Conservation (phyloP, 2,329 filamentous ascomycete genomes). For the Cladosporium halotolerans region DNA sequence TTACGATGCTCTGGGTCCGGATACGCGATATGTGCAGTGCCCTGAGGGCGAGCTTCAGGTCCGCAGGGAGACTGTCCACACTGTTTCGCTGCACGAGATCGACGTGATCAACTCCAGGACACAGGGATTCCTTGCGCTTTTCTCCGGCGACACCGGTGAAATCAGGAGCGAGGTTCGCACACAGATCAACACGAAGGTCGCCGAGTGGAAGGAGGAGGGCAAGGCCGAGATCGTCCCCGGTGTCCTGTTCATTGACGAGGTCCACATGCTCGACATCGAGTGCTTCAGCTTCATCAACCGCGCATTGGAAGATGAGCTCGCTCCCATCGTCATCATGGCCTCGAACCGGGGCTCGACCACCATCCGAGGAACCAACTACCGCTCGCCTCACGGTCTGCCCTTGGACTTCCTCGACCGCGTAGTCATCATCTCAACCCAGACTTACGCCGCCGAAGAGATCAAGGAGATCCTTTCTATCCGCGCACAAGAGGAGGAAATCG, state of each 20-base stretch:
- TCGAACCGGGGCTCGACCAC: slow-evolving; percentile 89
- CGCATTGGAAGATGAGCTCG: slow-evolving; percentile 87
- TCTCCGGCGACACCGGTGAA: slow-evolving; percentile 96
- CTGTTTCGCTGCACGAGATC: slow-evolving; percentile 94
- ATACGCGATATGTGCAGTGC: slow-evolving; percentile 97
- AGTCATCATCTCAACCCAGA: slow-evolving; percentile 89
- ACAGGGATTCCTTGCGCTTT: slow-evolving; percentile 95
- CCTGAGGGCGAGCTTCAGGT: slow-evolving; percentile 96
- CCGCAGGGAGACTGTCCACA: slow-evolving; percentile 94
- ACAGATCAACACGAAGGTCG: slow-evolving; percentile 98
- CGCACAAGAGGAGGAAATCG: slow-evolving; percentile 92
- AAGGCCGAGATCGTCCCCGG: slow-evolving; percentile 97
- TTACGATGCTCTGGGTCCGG: slow-evolving; percentile 98
- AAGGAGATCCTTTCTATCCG: slow-evolving; percentile 87
- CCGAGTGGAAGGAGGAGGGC: slow-evolving; percentile 98
- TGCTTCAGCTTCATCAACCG: slow-evolving; percentile 99
- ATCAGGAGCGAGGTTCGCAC: slow-evolving; percentile 95
- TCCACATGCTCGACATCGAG: slow-evolving; percentile 99
- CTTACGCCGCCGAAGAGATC: slow-evolving; percentile 78
- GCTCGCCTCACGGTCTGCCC: slow-evolving; percentile 85
- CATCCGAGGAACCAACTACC: slow-evolving; percentile 90
- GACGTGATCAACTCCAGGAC: slow-evolving; percentile 98
- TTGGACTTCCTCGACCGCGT: slow-evolving; percentile 94
- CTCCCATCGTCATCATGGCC: slow-evolving; percentile 98
- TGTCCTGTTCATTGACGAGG: slow-evolving; percentile 96